Conservation (phyloP, 208 protist genomes). For the Acanthamoeba sp. region DNA sequence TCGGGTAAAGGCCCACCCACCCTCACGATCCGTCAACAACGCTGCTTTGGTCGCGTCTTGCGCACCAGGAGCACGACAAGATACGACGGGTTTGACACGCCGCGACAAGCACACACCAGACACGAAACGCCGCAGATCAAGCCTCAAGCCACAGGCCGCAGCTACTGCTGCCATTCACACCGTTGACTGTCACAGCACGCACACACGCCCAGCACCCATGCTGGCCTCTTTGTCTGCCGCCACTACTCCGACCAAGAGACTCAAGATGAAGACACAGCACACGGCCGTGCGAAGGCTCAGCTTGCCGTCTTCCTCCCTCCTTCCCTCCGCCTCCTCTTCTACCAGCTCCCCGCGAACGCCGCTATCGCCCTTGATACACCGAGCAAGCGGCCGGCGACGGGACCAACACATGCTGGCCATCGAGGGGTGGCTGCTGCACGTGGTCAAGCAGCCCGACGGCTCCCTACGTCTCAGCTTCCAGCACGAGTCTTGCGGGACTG, state of each 20-base stretch:
- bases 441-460: not conserved
- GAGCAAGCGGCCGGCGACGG: not conserved
- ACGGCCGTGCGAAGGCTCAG: not conserved
- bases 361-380: not conserved
- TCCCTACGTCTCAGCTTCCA: slow-evolving; percentile 1
- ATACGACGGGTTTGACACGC: not conserved
- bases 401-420: slow-evolving; percentile 24
- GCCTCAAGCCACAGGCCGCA: not conserved
- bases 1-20: too few species aligned
- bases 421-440: slow-evolving; percentile 13
- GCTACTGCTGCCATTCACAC: not conserved
- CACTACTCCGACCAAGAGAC: not conserved
- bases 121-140: not conserved
- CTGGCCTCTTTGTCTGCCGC: not conserved
- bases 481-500: not conserved
- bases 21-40: not conserved
- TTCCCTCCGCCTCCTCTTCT: not conserved
- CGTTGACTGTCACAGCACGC: not conserved
- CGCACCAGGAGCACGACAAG: not conserved
- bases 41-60: too few species aligned
- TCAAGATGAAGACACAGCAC: not conserved
- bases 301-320: not conserved
- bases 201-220: not conserved
- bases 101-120: not conserved
- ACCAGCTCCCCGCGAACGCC: not conserved